These are phyloP conservation scores for Collariella sp. DNA, from an alignment of 495 filamentous ascomycete species.

Conservation along the genomic window DNA sequence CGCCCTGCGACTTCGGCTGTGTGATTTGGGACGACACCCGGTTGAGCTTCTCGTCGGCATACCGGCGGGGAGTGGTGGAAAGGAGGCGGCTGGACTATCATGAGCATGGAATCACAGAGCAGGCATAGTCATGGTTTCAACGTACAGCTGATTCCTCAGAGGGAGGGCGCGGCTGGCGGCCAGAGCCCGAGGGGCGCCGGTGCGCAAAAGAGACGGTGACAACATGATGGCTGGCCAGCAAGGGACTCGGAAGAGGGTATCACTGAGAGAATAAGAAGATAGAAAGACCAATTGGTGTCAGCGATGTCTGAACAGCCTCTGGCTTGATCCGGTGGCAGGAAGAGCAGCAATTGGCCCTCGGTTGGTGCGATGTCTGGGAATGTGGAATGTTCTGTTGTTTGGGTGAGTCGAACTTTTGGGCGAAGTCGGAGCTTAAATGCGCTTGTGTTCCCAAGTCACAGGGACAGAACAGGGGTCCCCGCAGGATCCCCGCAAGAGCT, in stretches of 20 bases:
- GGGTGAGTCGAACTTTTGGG: constrained; percentile 19
- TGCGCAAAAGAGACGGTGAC: constrained; percentile 31
- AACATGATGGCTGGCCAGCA: constrained; percentile 25
- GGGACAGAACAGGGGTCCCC: constrained; percentile 25
- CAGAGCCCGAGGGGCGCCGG: constrained; percentile 35
- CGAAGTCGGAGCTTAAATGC: constrained; percentile 27
- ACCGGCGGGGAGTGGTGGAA: constrained; percentile 30
- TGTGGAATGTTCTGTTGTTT: neutral
- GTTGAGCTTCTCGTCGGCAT: constrained; percentile 56
- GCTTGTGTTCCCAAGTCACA: constrained; percentile 18
- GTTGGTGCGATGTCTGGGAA: neutral
- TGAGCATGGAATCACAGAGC: neutral
- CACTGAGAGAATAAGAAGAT: neutral
- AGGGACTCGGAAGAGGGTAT: neutral
- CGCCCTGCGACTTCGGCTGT: constrained; percentile 93
- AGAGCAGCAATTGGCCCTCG: constrained; percentile 17
- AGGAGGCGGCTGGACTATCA: constrained; percentile 30
- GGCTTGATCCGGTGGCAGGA: neutral
- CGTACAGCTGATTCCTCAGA: constrained; percentile 34
- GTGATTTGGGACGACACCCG: constrained; percentile 76
- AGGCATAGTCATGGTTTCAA: neutral
- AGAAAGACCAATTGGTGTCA: constrained; percentile 11
- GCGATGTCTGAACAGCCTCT: neutral
- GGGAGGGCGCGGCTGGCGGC: constrained; percentile 26
- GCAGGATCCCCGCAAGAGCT: constrained; percentile 16